phyloP scores from a whole-genome alignment of 2,329 filamentous ascomycete genomes.

The Botrytis elliptica region DNA sequence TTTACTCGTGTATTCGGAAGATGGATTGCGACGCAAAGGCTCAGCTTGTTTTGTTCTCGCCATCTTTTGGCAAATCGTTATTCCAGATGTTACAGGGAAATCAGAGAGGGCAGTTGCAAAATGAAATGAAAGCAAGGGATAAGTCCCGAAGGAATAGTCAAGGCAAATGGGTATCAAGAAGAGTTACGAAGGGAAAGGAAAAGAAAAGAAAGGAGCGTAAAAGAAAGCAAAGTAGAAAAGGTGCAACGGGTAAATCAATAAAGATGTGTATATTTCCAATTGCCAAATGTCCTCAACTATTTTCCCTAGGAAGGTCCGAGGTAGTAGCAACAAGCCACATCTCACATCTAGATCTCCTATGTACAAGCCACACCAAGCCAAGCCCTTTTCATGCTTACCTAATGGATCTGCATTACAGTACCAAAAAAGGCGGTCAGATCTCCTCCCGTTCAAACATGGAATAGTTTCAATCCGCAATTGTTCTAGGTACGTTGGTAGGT shows the following conservation, averaged over 20 bases:
- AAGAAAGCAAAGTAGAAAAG: neutral
- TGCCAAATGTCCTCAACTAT: constrained; percentile 28
- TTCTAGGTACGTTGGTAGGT: constrained; percentile 7
- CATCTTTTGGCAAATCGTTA: constrained; percentile 47
- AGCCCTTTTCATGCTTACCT: neutral
- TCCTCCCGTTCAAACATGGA: constrained; percentile 7
- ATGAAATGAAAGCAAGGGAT: neutral
- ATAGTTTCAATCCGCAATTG: constrained; percentile 21
- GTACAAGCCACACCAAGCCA: neutral
- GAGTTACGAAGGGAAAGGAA: neutral
- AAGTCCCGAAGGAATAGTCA: neutral
- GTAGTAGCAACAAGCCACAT: constrained; percentile 8
- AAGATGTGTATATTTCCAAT: constrained; percentile 12
- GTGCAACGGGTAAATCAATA: neutral
- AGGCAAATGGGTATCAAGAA: neutral
- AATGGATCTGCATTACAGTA: neutral
- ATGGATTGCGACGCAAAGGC: constrained; percentile 63
- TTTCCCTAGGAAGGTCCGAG: neutral
- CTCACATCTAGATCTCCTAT: neutral
- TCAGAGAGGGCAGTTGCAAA: neutral
- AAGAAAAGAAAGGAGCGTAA: neutral
- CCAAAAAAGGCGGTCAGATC: constrained; percentile 21
- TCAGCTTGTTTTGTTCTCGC: constrained; percentile 68
- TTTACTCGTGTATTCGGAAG: constrained; percentile 63
- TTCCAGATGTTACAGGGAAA: neutral